These are phyloP conservation scores for Stevia rebaudiana DNA, from an alignment of 140 eudicot species.

Conservation along the genomic window DNA sequence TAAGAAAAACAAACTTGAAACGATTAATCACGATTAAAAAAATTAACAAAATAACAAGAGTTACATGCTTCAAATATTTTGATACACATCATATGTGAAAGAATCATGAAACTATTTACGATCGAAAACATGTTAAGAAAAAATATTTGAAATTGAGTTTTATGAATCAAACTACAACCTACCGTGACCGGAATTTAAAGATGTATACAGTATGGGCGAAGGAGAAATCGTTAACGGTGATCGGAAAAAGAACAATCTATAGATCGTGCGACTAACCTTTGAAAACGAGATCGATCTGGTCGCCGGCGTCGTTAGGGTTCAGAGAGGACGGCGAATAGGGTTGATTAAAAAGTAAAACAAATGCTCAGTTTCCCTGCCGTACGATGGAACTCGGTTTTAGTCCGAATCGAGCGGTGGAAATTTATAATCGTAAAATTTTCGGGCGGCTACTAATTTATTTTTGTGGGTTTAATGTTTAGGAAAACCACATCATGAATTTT, in stretches of 20 bases:
- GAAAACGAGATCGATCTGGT: conserved; percentile 19
- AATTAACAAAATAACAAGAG: not conserved
- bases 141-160: not conserved
- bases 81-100: not conserved
- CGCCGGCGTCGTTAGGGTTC: conserved; percentile 34
- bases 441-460: no score
- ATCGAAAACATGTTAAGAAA: not conserved
- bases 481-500: no score
- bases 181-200: conserved; percentile 1
- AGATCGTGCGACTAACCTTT: conserved; percentile 5
- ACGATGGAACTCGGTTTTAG: conserved; percentile 20
- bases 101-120: not conserved
- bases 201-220: not conserved
- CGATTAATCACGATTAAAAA: not conserved
- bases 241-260: not conserved
- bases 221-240: not conserved
- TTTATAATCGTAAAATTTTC: not conserved
- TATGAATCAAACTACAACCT: not conserved
- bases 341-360: not conserved
- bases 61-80: not conserved
- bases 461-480: no score
- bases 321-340: not conserved
- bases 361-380: conserved; percentile 4
- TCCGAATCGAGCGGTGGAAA: conserved; percentile 15
- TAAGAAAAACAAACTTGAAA: not conserved